Conservation (phyloP, 2,329 filamentous ascomycete genomes). For the Cytospora paraplurivora region DNA sequence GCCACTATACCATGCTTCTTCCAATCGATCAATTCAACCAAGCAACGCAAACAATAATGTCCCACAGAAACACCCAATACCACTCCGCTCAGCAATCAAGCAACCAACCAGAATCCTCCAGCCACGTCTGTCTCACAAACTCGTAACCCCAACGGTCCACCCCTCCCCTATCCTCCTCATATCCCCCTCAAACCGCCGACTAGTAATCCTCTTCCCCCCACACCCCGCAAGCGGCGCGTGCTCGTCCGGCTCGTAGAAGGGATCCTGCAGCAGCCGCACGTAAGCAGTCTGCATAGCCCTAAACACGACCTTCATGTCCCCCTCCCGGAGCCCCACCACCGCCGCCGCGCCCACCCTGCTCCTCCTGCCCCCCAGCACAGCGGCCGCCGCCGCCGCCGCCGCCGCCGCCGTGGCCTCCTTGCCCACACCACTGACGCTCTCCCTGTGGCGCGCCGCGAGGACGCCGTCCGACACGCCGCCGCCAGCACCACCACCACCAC, state of each 20-base stretch:
- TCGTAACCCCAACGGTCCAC: slow-evolving; percentile 76
- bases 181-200: slow-evolving; percentile 77
- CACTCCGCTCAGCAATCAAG: neutral
- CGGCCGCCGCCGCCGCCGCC: slow-evolving; percentile 43
- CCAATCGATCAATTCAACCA: too few relatives aligned
- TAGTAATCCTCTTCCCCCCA: slow-evolving; percentile 73
- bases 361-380: slow-evolving; percentile 21
- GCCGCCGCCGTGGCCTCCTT: slow-evolving; percentile 54
- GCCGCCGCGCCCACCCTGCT: slow-evolving; percentile 37
- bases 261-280: slow-evolving; percentile 84
- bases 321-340: slow-evolving; percentile 74
- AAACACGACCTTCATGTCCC: slow-evolving; percentile 90
- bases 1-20: too few relatives aligned
- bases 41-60: too few relatives aligned
- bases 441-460: too few relatives aligned
- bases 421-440: too few relatives aligned
- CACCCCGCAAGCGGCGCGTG: slow-evolving; percentile 62
- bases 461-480: neutral
- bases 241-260: slow-evolving; percentile 90
- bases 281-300: slow-evolving; percentile 92
- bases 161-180: slow-evolving; percentile 81
- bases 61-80: too few relatives aligned
- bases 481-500: too few relatives aligned
- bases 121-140: slow-evolving; percentile 46
- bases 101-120: neutral